Base-by-base conservation (phyloP, 192 early-diverging fungal species). In the Backusella australiensis region DNA sequence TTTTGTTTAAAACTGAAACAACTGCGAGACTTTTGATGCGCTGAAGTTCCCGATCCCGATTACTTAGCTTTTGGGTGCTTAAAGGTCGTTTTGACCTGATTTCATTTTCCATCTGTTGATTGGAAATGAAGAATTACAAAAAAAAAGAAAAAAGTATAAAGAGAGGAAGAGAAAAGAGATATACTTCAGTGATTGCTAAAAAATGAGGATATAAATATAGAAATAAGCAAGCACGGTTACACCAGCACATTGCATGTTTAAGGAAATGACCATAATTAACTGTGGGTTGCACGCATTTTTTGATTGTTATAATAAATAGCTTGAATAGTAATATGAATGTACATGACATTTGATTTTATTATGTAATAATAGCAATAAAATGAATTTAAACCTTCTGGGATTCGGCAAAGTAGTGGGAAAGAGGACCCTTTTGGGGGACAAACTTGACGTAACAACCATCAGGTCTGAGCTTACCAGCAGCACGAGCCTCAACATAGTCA, bases 401-500 rank as follows among this genome's bases (percentile, higher is more conserved):
- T 29, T 75, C 42, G 15, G 38, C 21, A 70, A 81, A 81, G 76
- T 80, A 83, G 59, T 77, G 77, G 26, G 73, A 67, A 29, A 98
- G 90, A 46, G 94, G 89, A 67, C 96, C 96, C 85, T 94, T 92
- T 84, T 91, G 85, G 77, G 87, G 86, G 23, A 97, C 76, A 88
- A 96, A 96, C 92, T 98, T 97, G 90, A 97, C 95, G 79, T 96
- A 93, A 82, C 91, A 93, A 82, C 96, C 96, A 85, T 99, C 97
- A 67, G 94, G 94, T 83, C 92, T 92, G 72, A 99, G 87, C 63
- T 86, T 86, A 71, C 94, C 94, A 68, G 87, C 88, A 70, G 85
- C 81, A 81, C 95, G 93, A 67, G 87, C 89, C 41, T 85, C 90
- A 46, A 91, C 85, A 85, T 98, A 99, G 79, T 97, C 93, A 81